Percentiles rank a stretch among this genome's conserved stretches.
Evolutionary conservation across 1,284 basidiomycete species (phyloP).

Genomic region (Flammula alnicola): DNA sequence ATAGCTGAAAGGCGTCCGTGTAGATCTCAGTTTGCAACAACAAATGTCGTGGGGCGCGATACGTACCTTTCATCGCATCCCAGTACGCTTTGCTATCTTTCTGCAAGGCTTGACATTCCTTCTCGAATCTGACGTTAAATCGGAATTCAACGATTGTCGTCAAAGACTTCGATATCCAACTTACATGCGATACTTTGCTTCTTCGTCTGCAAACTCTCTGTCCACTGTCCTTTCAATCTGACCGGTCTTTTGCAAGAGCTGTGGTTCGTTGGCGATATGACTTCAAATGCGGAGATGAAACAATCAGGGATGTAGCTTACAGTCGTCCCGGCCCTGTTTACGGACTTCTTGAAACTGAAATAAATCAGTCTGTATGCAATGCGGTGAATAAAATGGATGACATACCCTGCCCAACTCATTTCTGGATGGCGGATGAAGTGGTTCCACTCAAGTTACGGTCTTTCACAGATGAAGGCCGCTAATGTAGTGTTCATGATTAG

Average conservation of each 20-base stretch:
- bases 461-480: neutral
- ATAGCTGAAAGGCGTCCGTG: conserved; percentile 67
- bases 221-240: conserved; percentile 97
- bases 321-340: conserved; percentile 92
- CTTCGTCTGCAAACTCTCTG: conserved; percentile 91
- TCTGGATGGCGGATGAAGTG: neutral
- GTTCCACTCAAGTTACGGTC: too few relatives aligned
- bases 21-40: too few relatives aligned
- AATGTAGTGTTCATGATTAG: neutral
- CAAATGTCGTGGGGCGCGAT: too few relatives aligned
- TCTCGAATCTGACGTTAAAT: conserved; percentile 85
- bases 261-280: conserved; percentile 11
- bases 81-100: conserved; percentile 96
- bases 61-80: conserved; percentile 89
- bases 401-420: conserved; percentile 53
- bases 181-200: conserved; percentile 87
- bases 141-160: neutral
- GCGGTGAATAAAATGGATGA: conserved; percentile 3
- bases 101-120: conserved; percentile 89
- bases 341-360: conserved; percentile 89
- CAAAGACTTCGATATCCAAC: conserved; percentile 37
- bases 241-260: conserved; percentile 96
- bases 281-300: conserved; percentile 9
- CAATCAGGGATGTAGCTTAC: conserved; percentile 46
- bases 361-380: conserved; percentile 11